Evolutionary conservation across 257 asterid species (phyloP), one percentile per base, ranked within the genome.

Genomic region (Lycium ferocissimum): DNA sequence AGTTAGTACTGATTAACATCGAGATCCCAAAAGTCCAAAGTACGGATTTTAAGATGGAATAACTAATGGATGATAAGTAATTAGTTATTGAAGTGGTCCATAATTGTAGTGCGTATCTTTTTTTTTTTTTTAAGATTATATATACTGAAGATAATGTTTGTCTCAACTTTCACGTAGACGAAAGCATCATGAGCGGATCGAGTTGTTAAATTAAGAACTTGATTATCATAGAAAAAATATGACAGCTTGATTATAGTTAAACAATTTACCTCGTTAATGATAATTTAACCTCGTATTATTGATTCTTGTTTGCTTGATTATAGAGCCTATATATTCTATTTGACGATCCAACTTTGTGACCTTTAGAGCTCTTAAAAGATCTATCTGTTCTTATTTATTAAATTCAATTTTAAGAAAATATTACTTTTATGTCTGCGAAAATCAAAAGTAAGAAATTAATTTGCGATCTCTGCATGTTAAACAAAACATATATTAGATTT

Each of bases 1-100:
- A 22, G 70, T 20, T 8, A 9, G 38, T 15, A 66, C 17, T 14
- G 37, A 58, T 43, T 49, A 63, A 6, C 81, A 65, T 85, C 54
- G 87, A 85, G 87, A 85, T 85, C 80, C 84, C 84, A 84, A 84
- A 72, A 54, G 75, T 72, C 80, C 22, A 20, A 63, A 5, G 57
- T 18, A 56, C 33, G 11, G 43, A 73, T 43, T 73, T 47, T 58
- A 11, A 58, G 56, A 40, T 20, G 37, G 13, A 45, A 59, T 67
- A 59, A 37, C 33, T 61, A 47, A 9, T 17, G 82, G n/a, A 35
- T 83, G 58, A 53, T 14, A 83, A 4, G 7, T 14, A 26, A 26
- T 76, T 7, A 13, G 13, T 22, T 51, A 76, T 76, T 26, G 18
- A 78, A 78, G 82, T 78, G 65, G 65, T 53, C 82, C 82, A 54